Conservation (phyloP, 2,329 filamentous ascomycete species). For the Neurospora sp. region DNA sequence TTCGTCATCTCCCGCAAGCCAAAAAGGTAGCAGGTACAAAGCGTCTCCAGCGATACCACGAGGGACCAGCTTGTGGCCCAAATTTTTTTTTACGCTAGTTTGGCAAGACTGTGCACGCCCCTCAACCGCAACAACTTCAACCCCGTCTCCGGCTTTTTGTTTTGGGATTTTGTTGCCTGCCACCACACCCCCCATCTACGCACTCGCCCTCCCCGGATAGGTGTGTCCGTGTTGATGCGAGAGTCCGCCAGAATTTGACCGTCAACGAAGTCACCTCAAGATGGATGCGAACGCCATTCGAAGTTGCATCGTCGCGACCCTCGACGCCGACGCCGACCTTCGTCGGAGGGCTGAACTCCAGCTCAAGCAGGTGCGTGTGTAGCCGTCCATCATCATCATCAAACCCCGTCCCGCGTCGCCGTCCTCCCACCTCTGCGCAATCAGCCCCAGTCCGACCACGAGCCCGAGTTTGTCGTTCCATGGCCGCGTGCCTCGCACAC, state of each 20-base stretch:
- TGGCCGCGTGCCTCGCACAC: neutral
- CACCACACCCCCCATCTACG: slow-evolving; percentile 2
- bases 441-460: neutral
- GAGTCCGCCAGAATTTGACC: slow-evolving; percentile 9
- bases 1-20: neutral
- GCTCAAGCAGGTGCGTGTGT: slow-evolving; percentile 61
- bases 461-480: slow-evolving; percentile 1
- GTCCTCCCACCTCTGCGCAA: neutral
- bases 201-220: slow-evolving; percentile 8
- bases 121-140: slow-evolving; percentile 14
- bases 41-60: slow-evolving; percentile 6
- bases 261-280: slow-evolving; percentile 19
- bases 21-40: neutral
- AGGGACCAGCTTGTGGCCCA: slow-evolving; percentile 17
- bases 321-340: slow-evolving; percentile 64
- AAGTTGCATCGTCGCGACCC: slow-evolving; percentile 67
- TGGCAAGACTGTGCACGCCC: slow-evolving; percentile 6
- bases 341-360: slow-evolving; percentile 70
- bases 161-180: slow-evolving; percentile 9
- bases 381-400: neutral
- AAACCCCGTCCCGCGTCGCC: neutral
- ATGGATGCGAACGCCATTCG: slow-evolving; percentile 71
- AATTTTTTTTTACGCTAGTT: slow-evolving; percentile 19
- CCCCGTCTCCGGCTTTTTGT: slow-evolving; percentile 5
- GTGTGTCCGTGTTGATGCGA: slow-evolving; percentile 15